phyloP scores from a whole-genome alignment of 2,329 filamentous ascomycete genomes.

The Clonostachys byssicola region DNA sequence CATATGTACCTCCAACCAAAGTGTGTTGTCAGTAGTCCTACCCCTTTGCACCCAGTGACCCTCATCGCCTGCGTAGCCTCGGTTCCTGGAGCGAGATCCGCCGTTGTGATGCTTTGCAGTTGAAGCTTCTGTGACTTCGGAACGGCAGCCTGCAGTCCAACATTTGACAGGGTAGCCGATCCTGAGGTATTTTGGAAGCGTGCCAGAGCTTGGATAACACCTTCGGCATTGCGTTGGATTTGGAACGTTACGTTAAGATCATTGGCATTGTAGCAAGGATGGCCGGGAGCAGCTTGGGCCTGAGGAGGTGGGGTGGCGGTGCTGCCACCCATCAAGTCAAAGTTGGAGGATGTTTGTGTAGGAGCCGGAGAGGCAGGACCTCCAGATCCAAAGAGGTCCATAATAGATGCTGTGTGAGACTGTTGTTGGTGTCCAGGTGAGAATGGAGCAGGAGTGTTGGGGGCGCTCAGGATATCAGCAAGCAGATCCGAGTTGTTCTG shows the following conservation, averaged over 20 bases:
- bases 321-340: conserved; percentile 41
- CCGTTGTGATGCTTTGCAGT: conserved; percentile 80
- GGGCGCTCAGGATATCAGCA: conserved; percentile 72
- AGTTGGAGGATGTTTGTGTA: conserved; percentile 30
- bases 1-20: not conserved
- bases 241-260: conserved; percentile 77
- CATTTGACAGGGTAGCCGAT: conserved; percentile 62
- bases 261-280: conserved; percentile 83
- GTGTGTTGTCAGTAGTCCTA: conserved; percentile 50
- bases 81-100: conserved; percentile 69
- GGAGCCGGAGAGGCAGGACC: conserved; percentile 29
- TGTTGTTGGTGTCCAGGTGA: conserved; percentile 23
- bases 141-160: conserved; percentile 89
- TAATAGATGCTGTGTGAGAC: conserved; percentile 67
- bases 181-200: conserved; percentile 76
- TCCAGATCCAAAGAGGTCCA: conserved; percentile 74
- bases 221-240: conserved; percentile 77
- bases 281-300: conserved; percentile 35
- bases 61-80: conserved; percentile 92
- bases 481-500: conserved; percentile 86
- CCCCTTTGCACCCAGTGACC: conserved; percentile 78
- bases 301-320: conserved; percentile 45
- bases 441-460: conserved; percentile 38
- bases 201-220: conserved; percentile 75
- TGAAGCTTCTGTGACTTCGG: conserved; percentile 95